Conservation (phyloP, 208 protist genomes). For the Leishmania arabica region DNA sequence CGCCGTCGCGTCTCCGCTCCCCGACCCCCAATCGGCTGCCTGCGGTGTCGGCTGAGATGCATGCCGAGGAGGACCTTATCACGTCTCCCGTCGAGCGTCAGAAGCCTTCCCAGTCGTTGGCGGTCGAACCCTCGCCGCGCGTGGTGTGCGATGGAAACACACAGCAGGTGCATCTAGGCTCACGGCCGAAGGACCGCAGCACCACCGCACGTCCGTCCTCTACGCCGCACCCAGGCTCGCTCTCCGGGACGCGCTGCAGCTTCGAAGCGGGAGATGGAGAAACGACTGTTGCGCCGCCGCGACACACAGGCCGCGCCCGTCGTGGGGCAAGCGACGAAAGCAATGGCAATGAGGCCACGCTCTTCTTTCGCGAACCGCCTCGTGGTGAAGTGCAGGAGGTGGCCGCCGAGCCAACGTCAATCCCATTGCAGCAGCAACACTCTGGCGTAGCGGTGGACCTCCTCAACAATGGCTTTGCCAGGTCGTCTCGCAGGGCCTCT, state of each 20-base stretch:
- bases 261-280: not conserved
- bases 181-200: conserved; percentile 38
- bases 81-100: conserved; percentile 8
- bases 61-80: not conserved
- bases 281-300: not conserved
- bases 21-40: conserved; percentile 18
- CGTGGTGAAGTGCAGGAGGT: conserved; percentile 24
- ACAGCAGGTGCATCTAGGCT: conserved; percentile 5
- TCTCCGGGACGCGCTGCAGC: not conserved
- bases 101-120: conserved; percentile 5
- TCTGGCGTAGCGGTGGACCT: conserved; percentile 19
- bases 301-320: not conserved
- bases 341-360: conserved; percentile 20
- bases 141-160: conserved; percentile 19
- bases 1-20: conserved; percentile 14
- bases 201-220: conserved; percentile 33
- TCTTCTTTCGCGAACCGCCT: conserved; percentile 26
- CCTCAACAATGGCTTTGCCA: conserved; percentile 20
- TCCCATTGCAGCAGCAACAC: not conserved
- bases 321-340: conserved; percentile 11
- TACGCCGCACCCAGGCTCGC: conserved; percentile 14
- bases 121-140: conserved; percentile 24
- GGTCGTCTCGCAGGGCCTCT: conserved; percentile 10
- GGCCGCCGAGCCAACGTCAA: not conserved
- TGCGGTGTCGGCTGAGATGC: not conserved